Evolutionary conservation across 441 rosid species (phyloP).

Genomic region (Raphanus hybrid): DNA sequence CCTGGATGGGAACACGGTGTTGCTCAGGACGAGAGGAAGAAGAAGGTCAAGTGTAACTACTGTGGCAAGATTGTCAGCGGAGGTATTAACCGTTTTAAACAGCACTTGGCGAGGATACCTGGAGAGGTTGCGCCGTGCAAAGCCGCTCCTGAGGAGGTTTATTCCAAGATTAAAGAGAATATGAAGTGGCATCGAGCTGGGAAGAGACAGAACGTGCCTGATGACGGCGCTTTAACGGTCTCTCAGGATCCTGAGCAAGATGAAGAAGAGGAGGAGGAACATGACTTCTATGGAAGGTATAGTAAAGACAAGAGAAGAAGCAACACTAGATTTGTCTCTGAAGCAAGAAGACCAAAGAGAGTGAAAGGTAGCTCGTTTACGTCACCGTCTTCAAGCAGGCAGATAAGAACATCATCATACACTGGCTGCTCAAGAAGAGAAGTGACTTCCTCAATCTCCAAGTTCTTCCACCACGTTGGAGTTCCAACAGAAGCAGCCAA

Average conservation of each 20-base stretch:
- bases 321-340: conserved; percentile 54
- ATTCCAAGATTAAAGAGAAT: conserved; percentile 85
- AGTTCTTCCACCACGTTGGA: conserved; percentile 89
- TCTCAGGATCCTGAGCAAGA: conserved; percentile 67
- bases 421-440: conserved; percentile 55
- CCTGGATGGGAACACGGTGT: conserved; percentile 99
- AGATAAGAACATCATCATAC: conserved; percentile 10
- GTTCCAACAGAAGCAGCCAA: conserved; percentile 73
- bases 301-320: conserved; percentile 48
- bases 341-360: conserved; percentile 60
- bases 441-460: conserved; percentile 82
- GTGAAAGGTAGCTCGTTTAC: conserved; percentile 65
- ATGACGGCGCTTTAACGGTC: conserved; percentile 60
- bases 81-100: conserved; percentile 94
- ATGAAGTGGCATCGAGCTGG: conserved; percentile 99
- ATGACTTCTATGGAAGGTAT: conserved; percentile 51
- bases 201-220: conserved; percentile 71
- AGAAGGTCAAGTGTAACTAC: conserved; percentile 89
- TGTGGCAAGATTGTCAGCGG: conserved; percentile 89
- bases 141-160: conserved; percentile 90
- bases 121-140: conserved; percentile 96
- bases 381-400: conserved; percentile 39
- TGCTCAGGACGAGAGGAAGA: conserved; percentile 91
- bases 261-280: conserved; percentile 70
- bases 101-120: conserved; percentile 94